Percentiles rank a stretch among this genome's conserved stretches.
Evolutionary conservation across 2,329 filamentous ascomycete genomes (phyloP).

Genomic region (Cadophora gregata): DNA sequence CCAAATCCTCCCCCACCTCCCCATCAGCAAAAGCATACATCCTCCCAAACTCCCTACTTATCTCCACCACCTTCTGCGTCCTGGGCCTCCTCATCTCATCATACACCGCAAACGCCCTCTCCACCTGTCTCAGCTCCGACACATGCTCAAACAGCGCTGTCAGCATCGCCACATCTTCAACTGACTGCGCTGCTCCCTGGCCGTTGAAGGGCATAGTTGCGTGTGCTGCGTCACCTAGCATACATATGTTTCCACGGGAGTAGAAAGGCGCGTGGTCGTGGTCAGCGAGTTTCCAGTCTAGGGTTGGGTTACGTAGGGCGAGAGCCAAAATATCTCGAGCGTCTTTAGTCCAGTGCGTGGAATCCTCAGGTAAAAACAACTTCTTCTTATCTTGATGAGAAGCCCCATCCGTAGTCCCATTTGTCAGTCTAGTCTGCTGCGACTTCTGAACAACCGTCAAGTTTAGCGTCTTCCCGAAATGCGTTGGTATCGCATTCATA

Average conservation of each 20-base stretch:
- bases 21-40: conserved; percentile 20
- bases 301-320: neutral
- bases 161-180: neutral
- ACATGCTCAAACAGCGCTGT: neutral
- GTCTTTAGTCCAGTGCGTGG: conserved; percentile 18
- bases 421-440: neutral
- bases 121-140: neutral
- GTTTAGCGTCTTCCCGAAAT: neutral
- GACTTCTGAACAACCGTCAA: neutral
- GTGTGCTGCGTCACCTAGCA: neutral
- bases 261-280: neutral
- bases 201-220: neutral
- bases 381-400: neutral
- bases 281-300: conserved; percentile 17
- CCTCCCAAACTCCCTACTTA: conserved; percentile 16
- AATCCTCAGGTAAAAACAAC: neutral
- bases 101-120: neutral
- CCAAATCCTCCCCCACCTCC: conserved; percentile 18
- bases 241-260: neutral
- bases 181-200: neutral
- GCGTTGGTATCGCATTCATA: neutral
- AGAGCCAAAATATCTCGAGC: conserved; percentile 16
- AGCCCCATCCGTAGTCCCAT: neutral
- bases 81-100: neutral
- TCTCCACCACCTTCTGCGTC: conserved; percentile 18